Conservation (phyloP, 768 basidiomycete genomes). For the Saitozyma sp. region DNA sequence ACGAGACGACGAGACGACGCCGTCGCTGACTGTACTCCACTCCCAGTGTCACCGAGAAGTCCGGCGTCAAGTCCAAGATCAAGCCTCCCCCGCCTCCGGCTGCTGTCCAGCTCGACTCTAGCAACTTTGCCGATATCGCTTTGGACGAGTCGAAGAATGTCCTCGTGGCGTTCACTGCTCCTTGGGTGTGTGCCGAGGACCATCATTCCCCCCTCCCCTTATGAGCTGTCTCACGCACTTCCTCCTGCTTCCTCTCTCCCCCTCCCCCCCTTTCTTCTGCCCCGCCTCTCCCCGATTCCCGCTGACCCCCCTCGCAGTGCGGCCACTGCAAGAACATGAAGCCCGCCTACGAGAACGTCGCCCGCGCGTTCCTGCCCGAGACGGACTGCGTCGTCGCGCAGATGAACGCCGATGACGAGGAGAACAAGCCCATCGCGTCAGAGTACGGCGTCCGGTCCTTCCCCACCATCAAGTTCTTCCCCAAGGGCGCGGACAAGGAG, state of each 20-base stretch:
- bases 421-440: conserved; percentile 68
- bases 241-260: background rate
- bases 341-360: conserved; percentile 81
- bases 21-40: background rate
- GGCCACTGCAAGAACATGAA: conserved; percentile 93
- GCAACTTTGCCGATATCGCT: conserved; percentile 75
- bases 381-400: conserved; percentile 82
- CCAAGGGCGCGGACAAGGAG: conserved; percentile 60
- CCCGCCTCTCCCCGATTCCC: background rate
- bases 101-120: conserved; percentile 65
- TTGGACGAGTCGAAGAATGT: conserved; percentile 73
- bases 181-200: conserved; percentile 57
- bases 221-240: background rate
- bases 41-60: conserved; percentile 68
- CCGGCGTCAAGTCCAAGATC: conserved; percentile 82
- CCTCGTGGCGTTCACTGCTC: conserved; percentile 64
- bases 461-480: conserved; percentile 96
- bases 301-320: conserved; percentile 64
- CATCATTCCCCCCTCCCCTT: background rate
- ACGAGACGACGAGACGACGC: background rate
- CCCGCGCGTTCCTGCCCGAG: conserved; percentile 74
- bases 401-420: conserved; percentile 80
- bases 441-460: conserved; percentile 75
- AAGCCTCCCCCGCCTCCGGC: conserved; percentile 78
- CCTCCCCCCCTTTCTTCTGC: background rate